Base-by-base conservation (phyloP, 2,329 filamentous ascomycete genomes). In the Calonectria ilicicola region DNA sequence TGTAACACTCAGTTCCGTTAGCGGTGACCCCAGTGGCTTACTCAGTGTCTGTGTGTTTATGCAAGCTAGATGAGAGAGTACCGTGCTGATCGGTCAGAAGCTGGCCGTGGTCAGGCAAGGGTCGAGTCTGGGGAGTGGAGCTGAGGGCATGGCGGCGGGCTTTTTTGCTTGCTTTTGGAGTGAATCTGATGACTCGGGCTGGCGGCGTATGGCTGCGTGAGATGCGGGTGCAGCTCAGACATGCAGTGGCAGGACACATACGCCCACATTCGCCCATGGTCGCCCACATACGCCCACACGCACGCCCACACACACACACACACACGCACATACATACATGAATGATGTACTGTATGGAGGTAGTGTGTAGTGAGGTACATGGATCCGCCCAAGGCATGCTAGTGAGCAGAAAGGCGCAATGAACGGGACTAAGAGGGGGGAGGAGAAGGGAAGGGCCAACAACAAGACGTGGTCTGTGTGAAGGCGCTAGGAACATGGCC, bases 41-140 rank as follows among this genome's bases (percentile, higher is more conserved):
- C 19, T 65, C 17, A n/a, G 42, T 27, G 69, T 66, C 64, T 67
- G 63, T 47, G 64, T 67, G 64, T 56, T 46, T 38, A 70, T 70
- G 67, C 60, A 56, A 70, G 47, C 46, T 62, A 58, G 44, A 23
- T 27, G 32, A 14, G 46, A 29, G 32, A 35, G 51, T 49, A 46
- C 51, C 51, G 68, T 70, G 68, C 63, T 62, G 68, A 70, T 70
- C 32, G 32, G 53, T 26, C 29, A 26, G 40, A 40, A 58, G n/a
- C 53, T 38, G n/a, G 21, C 32, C 10, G 21, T 15, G 53, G 53
- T 38, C 32, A 40, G 53, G 32, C 53, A 32, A 40, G 9, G 53
- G 29, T 58, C 15, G 53, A 58, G 38, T 40, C n/a, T 40, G 53
- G 32, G 32, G 53, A 14, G 53, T 23, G 53, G 12, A 23, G 29